Conservation (phyloP, 2,329 filamentous ascomycete species). For the Alternaria triticina region DNA sequence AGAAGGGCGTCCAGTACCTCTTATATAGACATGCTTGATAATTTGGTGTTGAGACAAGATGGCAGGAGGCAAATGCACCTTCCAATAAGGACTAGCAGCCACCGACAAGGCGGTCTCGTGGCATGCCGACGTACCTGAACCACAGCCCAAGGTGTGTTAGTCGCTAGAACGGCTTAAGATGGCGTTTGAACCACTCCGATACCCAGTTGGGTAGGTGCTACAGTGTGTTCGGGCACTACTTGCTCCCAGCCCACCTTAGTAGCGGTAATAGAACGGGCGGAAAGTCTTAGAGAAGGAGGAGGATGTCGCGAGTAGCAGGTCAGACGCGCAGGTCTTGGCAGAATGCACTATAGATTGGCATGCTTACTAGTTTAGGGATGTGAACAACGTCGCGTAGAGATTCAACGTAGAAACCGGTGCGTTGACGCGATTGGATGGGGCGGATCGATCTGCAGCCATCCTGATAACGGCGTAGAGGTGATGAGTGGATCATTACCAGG, state of each 20-base stretch:
- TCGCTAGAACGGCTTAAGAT: constrained; percentile 30
- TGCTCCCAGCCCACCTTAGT: constrained; percentile 30
- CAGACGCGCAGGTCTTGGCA: constrained; percentile 34
- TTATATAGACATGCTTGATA: constrained; percentile 39
- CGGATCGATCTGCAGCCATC: constrained; percentile 27
- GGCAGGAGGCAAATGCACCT: constrained; percentile 32
- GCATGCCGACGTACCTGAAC: constrained; percentile 22
- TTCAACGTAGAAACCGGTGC: constrained; percentile 19
- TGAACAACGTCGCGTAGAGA: constrained; percentile 23
- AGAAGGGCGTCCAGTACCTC: constrained; percentile 15
- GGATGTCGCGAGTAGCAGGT: constrained; percentile 21
- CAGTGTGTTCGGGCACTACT: constrained; percentile 30
- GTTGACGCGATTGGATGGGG: constrained; percentile 22
- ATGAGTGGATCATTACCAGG: constrained; percentile 19
- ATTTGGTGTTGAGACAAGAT: constrained; percentile 13
- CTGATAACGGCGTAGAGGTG: constrained; percentile 9
- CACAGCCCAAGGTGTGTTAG: constrained; percentile 17
- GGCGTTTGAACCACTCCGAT: constrained; percentile 31
- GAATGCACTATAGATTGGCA: constrained; percentile 36
- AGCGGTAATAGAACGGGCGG: constrained; percentile 27
- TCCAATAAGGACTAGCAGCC: constrained; percentile 37
- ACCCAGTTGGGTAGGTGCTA: constrained; percentile 42
- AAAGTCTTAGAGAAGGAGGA: constrained; percentile 24
- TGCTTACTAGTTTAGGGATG: constrained; percentile 44
- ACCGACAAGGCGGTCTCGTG: constrained; percentile 19